phyloP scores from a whole-genome alignment of 305 asterid species.

The Fraxinus albicans region DNA sequence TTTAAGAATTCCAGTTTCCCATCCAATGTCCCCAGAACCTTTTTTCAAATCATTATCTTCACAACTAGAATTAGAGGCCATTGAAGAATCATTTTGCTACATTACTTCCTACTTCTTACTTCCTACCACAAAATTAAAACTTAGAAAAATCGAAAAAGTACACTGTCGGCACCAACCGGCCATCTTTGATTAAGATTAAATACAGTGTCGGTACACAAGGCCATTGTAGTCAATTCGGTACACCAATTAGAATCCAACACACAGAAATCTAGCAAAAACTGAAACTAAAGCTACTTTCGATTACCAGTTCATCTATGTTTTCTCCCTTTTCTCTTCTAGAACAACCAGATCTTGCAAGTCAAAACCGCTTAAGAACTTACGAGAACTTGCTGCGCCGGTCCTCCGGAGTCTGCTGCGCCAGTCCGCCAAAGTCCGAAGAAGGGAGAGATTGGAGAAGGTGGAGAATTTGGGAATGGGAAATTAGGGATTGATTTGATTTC shows the following conservation, averaged over 20 bases:
- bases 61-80: no score
- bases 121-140: not conserved
- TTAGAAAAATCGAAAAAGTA: not conserved
- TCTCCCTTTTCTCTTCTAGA: conserved; percentile 9
- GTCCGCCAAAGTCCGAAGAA: no score
- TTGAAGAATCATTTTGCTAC: no score
- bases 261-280: conserved; percentile 27
- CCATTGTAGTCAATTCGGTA: conserved; percentile 40
- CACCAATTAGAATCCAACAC: conserved; percentile 21
- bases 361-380: conserved; percentile 30
- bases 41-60: no score
- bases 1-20: no score
- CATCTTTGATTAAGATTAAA: conserved; percentile 19
- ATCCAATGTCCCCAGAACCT: no score
- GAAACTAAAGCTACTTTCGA: conserved; percentile 16
- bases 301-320: conserved; percentile 27
- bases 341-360: conserved; percentile 31
- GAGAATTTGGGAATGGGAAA: no score
- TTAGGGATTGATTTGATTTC: no score
- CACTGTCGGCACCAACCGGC: conserved; percentile 35
- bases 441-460: no score
- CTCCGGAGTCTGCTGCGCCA: not conserved
- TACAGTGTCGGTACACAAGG: conserved; percentile 55
- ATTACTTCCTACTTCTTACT: no score
- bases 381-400: conserved; percentile 14